phyloP scores from a whole-genome alignment of 179 eudicot species.

The Patellifolia procumbens region DNA sequence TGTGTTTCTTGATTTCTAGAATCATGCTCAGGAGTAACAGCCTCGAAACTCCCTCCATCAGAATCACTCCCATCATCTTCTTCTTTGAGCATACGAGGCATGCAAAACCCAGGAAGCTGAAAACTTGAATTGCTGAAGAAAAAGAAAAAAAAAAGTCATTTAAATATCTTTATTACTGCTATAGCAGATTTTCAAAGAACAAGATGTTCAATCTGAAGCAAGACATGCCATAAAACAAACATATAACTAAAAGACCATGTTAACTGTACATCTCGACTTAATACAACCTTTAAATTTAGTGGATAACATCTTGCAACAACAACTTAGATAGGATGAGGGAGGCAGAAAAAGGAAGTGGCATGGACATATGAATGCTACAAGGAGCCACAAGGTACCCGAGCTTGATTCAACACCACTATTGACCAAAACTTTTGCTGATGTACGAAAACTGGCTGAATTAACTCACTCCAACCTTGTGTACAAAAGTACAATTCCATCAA shows the following conservation, averaged over 20 bases:
- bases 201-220: neutral
- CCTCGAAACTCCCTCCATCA: conserved; percentile 87
- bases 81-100: conserved; percentile 86
- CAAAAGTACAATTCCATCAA: neutral
- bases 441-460: neutral
- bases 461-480: neutral
- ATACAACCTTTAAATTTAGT: no score
- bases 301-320: no score
- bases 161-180: neutral
- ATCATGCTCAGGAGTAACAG: conserved; percentile 91
- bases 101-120: conserved; percentile 87
- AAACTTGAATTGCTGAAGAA: conserved; percentile 83
- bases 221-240: neutral
- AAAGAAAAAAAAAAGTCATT: conserved; percentile 2
- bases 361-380: neutral
- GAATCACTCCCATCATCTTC: conserved; percentile 85
- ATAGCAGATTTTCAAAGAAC: neutral
- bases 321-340: no score
- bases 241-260: neutral
- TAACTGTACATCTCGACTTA: neutral
- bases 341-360: neutral
- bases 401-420: neutral
- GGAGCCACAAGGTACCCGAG: neutral
- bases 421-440: neutral
- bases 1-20: conserved; percentile 41